These are phyloP conservation scores for Diaporthe caulivora DNA, from an alignment of 2,329 filamentous ascomycete genomes.

Conservation along the genomic window DNA sequence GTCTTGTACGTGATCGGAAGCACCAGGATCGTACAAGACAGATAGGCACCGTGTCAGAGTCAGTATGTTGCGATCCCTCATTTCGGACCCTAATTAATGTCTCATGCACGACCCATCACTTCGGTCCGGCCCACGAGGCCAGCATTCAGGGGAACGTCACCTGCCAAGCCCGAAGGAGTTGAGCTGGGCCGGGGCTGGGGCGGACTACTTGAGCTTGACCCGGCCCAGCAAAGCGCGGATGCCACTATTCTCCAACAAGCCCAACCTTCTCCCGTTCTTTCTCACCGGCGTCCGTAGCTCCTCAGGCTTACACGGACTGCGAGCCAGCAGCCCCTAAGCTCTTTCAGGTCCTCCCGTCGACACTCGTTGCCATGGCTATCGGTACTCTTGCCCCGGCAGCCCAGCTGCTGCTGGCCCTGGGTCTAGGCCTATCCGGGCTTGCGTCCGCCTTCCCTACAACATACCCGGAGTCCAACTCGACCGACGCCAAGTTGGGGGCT, in stretches of 20 bases:
- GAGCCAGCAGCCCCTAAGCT: not conserved
- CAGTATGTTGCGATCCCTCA: not conserved
- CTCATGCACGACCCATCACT: constrained; percentile 21
- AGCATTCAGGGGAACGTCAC: not conserved
- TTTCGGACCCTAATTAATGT: constrained; percentile 11
- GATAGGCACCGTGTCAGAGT: constrained; percentile 20
- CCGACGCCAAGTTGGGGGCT: constrained; percentile 59
- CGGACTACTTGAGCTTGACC: constrained; percentile 4
- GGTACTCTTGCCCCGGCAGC: constrained; percentile 12
- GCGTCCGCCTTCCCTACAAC: constrained; percentile 45
- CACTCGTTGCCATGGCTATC: constrained; percentile 33
- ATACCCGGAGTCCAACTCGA: constrained; percentile 35
- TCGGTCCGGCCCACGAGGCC: constrained; percentile 14
- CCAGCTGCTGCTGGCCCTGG: constrained; percentile 21
- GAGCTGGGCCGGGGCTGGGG: not conserved
- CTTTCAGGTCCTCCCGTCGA: not conserved
- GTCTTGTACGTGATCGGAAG: not conserved
- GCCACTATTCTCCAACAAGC: not conserved
- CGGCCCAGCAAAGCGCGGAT: not conserved
- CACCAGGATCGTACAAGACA: not conserved
- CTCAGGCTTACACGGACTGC: not conserved
- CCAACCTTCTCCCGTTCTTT: not conserved
- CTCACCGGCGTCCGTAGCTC: not conserved
- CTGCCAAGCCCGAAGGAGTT: not conserved
- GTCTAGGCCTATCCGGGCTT: constrained; percentile 47